These are phyloP conservation scores for Arxiozyma bovina DNA, from an alignment of 1,139 yeast species.

Conservation along the genomic window DNA sequence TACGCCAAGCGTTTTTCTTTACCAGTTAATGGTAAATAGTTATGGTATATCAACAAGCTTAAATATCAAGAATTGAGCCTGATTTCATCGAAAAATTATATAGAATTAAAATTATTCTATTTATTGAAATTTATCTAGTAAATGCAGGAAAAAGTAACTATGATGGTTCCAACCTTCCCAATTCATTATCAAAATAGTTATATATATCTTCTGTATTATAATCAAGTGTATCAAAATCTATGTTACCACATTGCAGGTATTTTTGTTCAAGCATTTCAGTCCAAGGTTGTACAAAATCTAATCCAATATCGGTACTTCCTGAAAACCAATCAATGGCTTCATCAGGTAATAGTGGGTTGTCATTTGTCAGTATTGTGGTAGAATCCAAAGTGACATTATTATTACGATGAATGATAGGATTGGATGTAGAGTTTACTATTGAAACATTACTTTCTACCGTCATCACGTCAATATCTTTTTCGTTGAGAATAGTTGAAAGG, in stretches of 20 bases:
- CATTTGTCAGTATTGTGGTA: not conserved
- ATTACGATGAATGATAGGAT: not conserved
- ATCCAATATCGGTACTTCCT: conserved; percentile 55
- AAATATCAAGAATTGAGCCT: too few relatives aligned
- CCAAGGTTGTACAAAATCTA: conserved; percentile 85
- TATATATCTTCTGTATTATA: conserved; percentile 7
- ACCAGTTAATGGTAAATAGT: too few relatives aligned
- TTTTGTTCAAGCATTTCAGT: conserved; percentile 72
- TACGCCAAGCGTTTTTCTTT: too few relatives aligned
- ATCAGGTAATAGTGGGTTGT: conserved; percentile 10
- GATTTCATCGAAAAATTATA: too few relatives aligned
- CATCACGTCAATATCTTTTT: not conserved
- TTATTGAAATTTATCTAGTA: too few relatives aligned
- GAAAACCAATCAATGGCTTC: conserved; percentile 68
- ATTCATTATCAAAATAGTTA: not conserved
- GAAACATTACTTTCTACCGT: not conserved
- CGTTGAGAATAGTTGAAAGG: not conserved
- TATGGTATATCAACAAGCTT: too few relatives aligned
- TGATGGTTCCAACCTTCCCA: not conserved
- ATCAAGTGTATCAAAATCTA: conserved; percentile 5
- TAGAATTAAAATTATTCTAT: too few relatives aligned
- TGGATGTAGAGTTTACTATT: not conserved
- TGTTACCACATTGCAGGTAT: conserved; percentile 15
- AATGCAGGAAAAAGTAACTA: not conserved
- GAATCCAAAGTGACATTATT: not conserved